Percentiles rank a stretch among this genome's conserved stretches.
Conservation (phyloP, 352 stramenopile species). For the Plasmopara muralis region DNA sequence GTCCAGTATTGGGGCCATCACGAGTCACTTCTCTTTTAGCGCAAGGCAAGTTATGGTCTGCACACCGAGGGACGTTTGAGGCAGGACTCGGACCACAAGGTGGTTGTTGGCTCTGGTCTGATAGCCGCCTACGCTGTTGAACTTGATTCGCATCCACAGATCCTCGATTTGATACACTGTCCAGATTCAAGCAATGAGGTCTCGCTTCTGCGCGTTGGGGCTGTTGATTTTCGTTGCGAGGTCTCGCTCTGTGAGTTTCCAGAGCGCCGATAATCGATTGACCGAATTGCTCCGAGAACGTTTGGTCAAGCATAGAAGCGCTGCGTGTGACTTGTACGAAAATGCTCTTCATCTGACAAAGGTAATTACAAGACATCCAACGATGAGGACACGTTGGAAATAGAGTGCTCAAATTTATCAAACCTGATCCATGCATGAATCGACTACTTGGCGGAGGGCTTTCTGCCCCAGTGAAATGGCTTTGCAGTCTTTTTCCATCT, state of each 20-base stretch:
- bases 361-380: constrained; percentile 2
- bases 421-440: constrained; percentile 85
- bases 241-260: neutral
- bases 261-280: constrained; percentile 21
- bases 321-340: constrained; percentile 69
- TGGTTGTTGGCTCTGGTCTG: constrained; percentile 2
- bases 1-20: constrained; percentile 86
- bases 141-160: constrained; percentile 8
- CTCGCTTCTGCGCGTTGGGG: neutral
- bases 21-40: constrained; percentile 46
- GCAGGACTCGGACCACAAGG: constrained; percentile 1
- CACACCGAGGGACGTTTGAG: constrained; percentile 33
- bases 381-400: constrained; percentile 3
- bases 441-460: constrained; percentile 64
- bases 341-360: constrained; percentile 63
- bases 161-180: constrained; percentile 8
- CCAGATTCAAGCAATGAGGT: neutral
- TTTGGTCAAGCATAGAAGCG: constrained; percentile 83
- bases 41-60: constrained; percentile 41
- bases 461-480: constrained; percentile 77
- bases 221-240: neutral
- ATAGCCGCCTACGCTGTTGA: constrained; percentile 7
- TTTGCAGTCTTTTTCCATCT: constrained; percentile 92
- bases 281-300: constrained; percentile 88
- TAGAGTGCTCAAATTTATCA: constrained; percentile 5